Base-by-base conservation (phyloP, 2,329 filamentous ascomycete species). In the Aspergillus sp. region DNA sequence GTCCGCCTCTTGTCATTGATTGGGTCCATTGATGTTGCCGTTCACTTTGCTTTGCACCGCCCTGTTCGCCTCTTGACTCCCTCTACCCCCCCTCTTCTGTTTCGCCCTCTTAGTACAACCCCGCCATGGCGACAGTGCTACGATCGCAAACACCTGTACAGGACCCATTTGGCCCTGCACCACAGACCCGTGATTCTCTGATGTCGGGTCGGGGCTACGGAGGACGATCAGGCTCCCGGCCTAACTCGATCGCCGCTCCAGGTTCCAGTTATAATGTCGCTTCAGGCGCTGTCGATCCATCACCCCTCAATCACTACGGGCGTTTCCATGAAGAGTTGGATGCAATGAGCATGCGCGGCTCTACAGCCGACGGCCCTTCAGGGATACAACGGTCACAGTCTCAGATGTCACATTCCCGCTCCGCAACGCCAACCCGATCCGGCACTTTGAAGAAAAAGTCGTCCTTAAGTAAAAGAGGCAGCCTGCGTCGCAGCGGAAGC, bases 381-480 rank as follows among this genome's bases (percentile, higher is more conserved):
- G 68, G 66, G 20, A 57, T 77, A 42, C 75, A 74, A 45, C 72
- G 74, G 13, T 73, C 73, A 18, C 68, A 68, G 52, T 80, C 78
- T 32, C 73, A 76, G 50, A 70, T 76, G 63, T 80, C 78, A 32
- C 68, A 73, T 20, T 69, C 71, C 30, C 71, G 74, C 24, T 76
- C 77, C 34, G 61, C 70, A 20, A 68, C 73, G 4, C 76, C 77
- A 15, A 74, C 76, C 17, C 69, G 86, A 56, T 81, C 81, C 60
- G 90, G 91, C 58, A 97, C 93, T 0, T 81, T 98, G 66, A 95
- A 91, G 80, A 98, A 98, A 81, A 95, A 91, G 76, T 80, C 80
- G 22, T 96, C 92, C 9, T 71, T 97, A 57, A 88, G 88, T 64
- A 85, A 89, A 67, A 86, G 82, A 59, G 83, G 81, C 39, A 96